These are phyloP conservation scores for Penicillium bovifimosum DNA, from an alignment of 495 filamentous ascomycete species.

Conservation along the genomic window DNA sequence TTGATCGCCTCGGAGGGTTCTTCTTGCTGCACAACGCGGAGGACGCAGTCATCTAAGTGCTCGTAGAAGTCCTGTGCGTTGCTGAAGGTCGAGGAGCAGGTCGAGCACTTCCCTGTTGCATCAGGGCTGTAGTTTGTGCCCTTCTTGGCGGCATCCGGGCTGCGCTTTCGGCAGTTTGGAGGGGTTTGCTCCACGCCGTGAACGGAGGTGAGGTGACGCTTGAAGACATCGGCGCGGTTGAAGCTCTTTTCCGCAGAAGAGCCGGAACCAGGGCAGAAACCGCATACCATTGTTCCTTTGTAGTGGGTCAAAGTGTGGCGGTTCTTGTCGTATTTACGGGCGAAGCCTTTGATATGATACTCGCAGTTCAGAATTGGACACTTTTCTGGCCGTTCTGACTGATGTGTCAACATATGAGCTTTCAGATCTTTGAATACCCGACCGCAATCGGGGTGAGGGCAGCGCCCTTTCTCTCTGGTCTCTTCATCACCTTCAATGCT, in stretches of 20 bases:
- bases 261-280: conserved; percentile 90
- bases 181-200: conserved; percentile 94
- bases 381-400: conserved; percentile 90
- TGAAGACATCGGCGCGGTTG: conserved; percentile 98
- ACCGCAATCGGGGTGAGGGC: conserved; percentile 79
- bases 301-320: conserved; percentile 98
- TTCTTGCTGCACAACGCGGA: conserved; percentile 94
- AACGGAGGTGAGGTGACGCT: conserved; percentile 88
- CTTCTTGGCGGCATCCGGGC: conserved; percentile 49
- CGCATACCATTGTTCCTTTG: conserved; percentile 99
- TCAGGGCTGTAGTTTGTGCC: conserved; percentile 58
- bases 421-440: conserved; percentile 91
- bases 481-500: conserved; percentile 57
- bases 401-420: conserved; percentile 95
- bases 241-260: conserved; percentile 95
- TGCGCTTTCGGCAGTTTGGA: conserved; percentile 90
- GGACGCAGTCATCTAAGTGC: conserved; percentile 97
- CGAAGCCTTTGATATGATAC: conserved; percentile 93
- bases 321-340: conserved; percentile 98
- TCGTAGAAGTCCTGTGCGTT: conserved; percentile 98
- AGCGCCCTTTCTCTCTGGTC: conserved; percentile 61
- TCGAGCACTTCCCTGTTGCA: conserved; percentile 91
- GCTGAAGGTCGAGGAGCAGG: conserved; percentile 83
- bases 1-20: conserved; percentile 96
- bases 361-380: conserved; percentile 93